Evolutionary conservation across 805 yeast genomes (phyloP).

Genomic region (Suhomyces prunicola): DNA sequence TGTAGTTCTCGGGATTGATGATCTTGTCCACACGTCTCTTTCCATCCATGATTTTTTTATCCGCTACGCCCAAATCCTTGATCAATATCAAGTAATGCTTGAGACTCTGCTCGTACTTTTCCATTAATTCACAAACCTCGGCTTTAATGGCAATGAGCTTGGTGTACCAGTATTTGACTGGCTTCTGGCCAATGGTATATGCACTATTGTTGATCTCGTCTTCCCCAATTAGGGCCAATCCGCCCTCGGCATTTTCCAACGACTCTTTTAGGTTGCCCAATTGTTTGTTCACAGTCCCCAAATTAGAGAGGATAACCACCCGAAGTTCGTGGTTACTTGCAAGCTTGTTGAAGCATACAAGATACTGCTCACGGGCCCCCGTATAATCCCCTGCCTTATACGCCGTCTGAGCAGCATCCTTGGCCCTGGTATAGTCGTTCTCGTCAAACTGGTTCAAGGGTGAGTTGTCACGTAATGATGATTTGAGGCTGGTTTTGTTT

Average conservation of each 20-base stretch:
- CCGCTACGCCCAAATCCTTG: constrained; percentile 58
- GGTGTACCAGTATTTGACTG: constrained; percentile 66
- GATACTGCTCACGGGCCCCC: constrained; percentile 59
- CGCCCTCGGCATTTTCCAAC: constrained; percentile 37
- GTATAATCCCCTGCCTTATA: constrained; percentile 83
- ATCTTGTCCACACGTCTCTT: constrained; percentile 72
- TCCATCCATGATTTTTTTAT: constrained; percentile 69
- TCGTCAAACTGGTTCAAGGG: constrained; percentile 38
- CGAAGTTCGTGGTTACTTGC: constrained; percentile 65
- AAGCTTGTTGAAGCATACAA: constrained; percentile 45
- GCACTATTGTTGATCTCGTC: constrained; percentile 23
- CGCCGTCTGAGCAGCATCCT: constrained; percentile 55
- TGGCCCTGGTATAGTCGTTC: constrained; percentile 45
- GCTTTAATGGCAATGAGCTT: constrained; percentile 72
- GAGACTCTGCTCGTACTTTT: constrained; percentile 63
- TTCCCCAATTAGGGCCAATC: constrained; percentile 34
- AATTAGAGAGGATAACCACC: constrained; percentile 70
- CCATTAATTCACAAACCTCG: constrained; percentile 79
- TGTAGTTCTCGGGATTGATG: constrained; percentile 50
- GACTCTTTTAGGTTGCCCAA: constrained; percentile 13
- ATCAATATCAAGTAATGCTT: constrained; percentile 59
- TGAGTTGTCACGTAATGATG: constrained; percentile 9
- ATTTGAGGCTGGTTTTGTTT: constrained; percentile 2
- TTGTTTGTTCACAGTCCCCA: constrained; percentile 41
- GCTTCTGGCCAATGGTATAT: constrained; percentile 45